A percentile compares a stretch with the other conserved stretches of the same genome.
phyloP scores from a whole-genome alignment of 2,329 filamentous ascomycete genomes.

The Aspergillus brasiliensis region DNA sequence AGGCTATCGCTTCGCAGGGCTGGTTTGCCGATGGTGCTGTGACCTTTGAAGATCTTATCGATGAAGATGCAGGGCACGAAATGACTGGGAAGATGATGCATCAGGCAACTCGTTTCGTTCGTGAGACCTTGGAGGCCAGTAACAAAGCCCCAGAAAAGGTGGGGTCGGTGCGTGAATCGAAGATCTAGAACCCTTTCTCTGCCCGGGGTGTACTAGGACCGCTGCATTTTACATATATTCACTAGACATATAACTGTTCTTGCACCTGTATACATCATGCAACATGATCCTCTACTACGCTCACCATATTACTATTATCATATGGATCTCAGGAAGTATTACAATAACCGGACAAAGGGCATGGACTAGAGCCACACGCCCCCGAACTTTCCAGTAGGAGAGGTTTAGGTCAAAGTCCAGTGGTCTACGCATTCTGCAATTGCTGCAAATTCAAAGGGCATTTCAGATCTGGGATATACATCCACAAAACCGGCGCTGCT shows the following conservation, averaged over 20 bases:
- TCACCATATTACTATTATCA: neutral
- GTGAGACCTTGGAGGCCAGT: constrained; percentile 39
- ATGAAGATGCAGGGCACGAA: constrained; percentile 60
- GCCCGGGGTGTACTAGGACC: neutral
- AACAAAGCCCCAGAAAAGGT: constrained; percentile 22
- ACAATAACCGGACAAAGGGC: neutral
- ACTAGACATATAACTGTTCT: neutral
- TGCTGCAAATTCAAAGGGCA: neutral
- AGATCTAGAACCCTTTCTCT: constrained; percentile 28
- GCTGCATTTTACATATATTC: neutral
- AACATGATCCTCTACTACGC: no score
- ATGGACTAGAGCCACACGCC: neutral
- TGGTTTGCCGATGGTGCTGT: constrained; percentile 56
- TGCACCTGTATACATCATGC: no score
- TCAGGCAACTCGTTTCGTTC: constrained; percentile 58
- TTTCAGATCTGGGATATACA: neutral
- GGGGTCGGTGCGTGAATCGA: constrained; percentile 39
- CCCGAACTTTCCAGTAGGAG: neutral
- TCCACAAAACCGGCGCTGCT: neutral
- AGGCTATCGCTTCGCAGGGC: constrained; percentile 39
- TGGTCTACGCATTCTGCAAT: neutral
- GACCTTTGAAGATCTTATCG: constrained; percentile 59
- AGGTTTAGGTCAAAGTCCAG: neutral
- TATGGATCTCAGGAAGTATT: neutral
- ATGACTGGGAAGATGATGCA: constrained; percentile 59